Conservation (phyloP, 1,284 basidiomycete species). For the Omphalotus olearius region DNA sequence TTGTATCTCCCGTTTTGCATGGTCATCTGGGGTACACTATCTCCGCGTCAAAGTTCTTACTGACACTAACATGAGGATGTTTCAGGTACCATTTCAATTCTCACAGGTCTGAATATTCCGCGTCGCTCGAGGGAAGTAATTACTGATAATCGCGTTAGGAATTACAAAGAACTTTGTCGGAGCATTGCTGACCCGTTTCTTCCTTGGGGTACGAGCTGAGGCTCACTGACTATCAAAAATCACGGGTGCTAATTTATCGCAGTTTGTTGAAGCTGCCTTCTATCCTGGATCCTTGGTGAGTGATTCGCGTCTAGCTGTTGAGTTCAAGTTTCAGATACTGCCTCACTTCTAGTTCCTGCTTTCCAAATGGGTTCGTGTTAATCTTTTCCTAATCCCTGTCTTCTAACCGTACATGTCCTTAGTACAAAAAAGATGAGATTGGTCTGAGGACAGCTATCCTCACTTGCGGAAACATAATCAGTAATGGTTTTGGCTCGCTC, state of each 20-base stretch:
- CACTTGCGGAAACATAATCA: conserved; percentile 51
- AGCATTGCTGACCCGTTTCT: conserved; percentile 65
- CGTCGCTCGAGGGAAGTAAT: background rate
- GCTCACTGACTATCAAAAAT: background rate
- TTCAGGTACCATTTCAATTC: conserved; percentile 40
- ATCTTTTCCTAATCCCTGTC: background rate
- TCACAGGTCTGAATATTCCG: conserved; percentile 42
- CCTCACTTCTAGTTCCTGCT: conserved; percentile 19
- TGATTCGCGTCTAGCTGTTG: conserved; percentile 8
- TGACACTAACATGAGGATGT: background rate
- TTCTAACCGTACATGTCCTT: conserved; percentile 24
- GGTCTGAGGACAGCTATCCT: conserved; percentile 66
- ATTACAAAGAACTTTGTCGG: conserved; percentile 51
- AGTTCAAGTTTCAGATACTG: conserved; percentile 42
- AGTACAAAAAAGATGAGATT: conserved; percentile 63
- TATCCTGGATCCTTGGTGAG: conserved; percentile 51
- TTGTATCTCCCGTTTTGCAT: conserved; percentile 67
- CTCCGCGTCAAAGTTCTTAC: conserved; percentile 25
- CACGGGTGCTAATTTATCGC: background rate
- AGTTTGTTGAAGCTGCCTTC: conserved; percentile 55
- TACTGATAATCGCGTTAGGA: conserved; percentile 22
- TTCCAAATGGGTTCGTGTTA: conserved; percentile 46
- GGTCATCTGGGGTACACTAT: conserved; percentile 65
- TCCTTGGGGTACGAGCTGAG: conserved; percentile 36
- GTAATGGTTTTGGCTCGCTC: conserved; percentile 69